Percentiles rank a stretch among this genome's conserved stretches.
phyloP scores from a whole-genome alignment of 208 protist species.

The Trypanosoma platydactyli region DNA sequence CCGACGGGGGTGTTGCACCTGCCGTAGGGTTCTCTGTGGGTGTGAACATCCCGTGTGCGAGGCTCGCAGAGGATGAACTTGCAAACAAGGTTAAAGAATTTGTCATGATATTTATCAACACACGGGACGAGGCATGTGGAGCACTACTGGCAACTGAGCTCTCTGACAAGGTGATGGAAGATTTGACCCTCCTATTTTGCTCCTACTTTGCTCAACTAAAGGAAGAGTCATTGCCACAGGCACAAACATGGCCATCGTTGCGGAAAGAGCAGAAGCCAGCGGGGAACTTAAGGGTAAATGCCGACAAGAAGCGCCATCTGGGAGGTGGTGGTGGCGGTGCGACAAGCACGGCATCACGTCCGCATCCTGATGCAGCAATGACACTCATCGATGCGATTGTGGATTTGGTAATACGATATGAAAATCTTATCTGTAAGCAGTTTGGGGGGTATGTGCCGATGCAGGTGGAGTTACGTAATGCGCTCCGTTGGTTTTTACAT shows the following conservation, averaged over 20 bases:
- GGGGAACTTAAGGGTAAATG: background rate
- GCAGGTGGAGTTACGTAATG: conserved; percentile 43
- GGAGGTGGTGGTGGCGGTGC: background rate
- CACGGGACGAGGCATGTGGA: conserved; percentile 43
- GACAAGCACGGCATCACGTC: background rate
- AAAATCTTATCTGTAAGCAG: conserved; percentile 35
- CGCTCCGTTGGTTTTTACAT: conserved; percentile 50
- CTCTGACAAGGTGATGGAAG: conserved; percentile 46
- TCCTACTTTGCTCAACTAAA: conserved; percentile 28
- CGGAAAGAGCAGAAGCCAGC: conserved; percentile 7
- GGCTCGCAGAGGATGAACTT: conserved; percentile 15
- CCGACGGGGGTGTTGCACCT: background rate
- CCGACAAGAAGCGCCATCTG: background rate
- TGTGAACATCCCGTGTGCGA: background rate
- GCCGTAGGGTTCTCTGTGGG: background rate
- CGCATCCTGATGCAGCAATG: conserved; percentile 11
- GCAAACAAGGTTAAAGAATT: conserved; percentile 33
- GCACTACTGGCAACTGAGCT: conserved; percentile 56
- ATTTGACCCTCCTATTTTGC: conserved; percentile 30
- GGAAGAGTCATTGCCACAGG: background rate
- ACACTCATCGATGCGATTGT: conserved; percentile 33
- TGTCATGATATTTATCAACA: conserved; percentile 41
- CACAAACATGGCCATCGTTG: no score
- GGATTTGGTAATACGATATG: conserved; percentile 37
- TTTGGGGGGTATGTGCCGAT: conserved; percentile 42